A percentile compares a stretch with the other conserved stretches of the same genome.
Evolutionary conservation across 306 rosid genomes (phyloP).

Genomic region (Begonia fuchsioides): DNA sequence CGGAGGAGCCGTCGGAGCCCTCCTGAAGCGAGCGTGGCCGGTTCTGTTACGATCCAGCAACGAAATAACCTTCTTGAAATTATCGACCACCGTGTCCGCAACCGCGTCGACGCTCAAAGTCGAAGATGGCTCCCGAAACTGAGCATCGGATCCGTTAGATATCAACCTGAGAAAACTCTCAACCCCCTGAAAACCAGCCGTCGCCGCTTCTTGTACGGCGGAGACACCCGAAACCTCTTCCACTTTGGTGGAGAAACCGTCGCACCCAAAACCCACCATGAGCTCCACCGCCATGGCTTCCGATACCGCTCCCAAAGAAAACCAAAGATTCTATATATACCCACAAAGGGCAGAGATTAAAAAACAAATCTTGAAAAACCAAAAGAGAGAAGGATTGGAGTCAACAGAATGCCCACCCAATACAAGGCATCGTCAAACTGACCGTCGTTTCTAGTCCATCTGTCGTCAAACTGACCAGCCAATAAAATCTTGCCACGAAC

Average conservation of each 20-base stretch:
- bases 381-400: too few relatives aligned
- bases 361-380: background rate
- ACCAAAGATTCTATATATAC: constrained; percentile 4
- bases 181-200: constrained; percentile 54
- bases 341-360: background rate
- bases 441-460: constrained; percentile 8
- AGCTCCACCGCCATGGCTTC: constrained; percentile 33
- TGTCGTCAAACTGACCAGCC: constrained; percentile 17
- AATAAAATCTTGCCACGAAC: constrained; percentile 19
- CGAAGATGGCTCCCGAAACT: constrained; percentile 2
- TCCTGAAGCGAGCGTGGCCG: constrained; percentile 79
- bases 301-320: background rate
- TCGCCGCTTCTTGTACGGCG: constrained; percentile 51
- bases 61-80: constrained; percentile 56
- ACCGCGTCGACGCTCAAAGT: constrained; percentile 9
- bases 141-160: constrained; percentile 17
- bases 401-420: too few relatives aligned
- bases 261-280: constrained; percentile 15
- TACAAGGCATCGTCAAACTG: too few relatives aligned
- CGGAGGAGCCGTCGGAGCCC: constrained; percentile 21
- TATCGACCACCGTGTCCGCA: constrained; percentile 44
- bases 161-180: constrained; percentile 47
- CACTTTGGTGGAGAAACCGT: constrained; percentile 10
- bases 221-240: constrained; percentile 13
- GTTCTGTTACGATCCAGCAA: constrained; percentile 32